Percentiles rank a stretch among this genome's conserved stretches.
These are phyloP conservation scores for Fusarium graminum DNA, from an alignment of 2,329 filamentous ascomycete genomes.

Conservation along the genomic window DNA sequence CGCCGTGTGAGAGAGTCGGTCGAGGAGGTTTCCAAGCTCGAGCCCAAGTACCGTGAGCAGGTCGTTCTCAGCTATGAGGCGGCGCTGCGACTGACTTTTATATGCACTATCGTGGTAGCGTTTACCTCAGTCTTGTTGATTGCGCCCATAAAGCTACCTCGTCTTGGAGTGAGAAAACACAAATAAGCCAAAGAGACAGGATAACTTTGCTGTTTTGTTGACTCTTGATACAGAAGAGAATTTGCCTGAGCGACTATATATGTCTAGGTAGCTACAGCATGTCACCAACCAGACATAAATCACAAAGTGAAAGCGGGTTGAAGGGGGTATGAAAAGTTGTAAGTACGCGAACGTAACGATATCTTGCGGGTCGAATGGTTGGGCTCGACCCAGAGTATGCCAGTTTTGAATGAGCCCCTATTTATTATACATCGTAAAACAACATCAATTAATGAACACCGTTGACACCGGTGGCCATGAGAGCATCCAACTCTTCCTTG, in stretches of 20 bases:
- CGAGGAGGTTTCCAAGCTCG: slow-evolving; percentile 63
- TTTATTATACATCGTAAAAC: slow-evolving; percentile 45
- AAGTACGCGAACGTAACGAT: slow-evolving; percentile 20
- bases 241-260: neutral
- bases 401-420: slow-evolving; percentile 35
- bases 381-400: slow-evolving; percentile 34
- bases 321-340: slow-evolving; percentile 10
- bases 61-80: slow-evolving; percentile 68
- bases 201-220: neutral
- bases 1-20: slow-evolving; percentile 66
- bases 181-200: slow-evolving; percentile 2
- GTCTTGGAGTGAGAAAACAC: slow-evolving; percentile 60
- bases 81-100: slow-evolving; percentile 63
- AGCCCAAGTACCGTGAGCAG: slow-evolving; percentile 63
- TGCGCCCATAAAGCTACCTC: slow-evolving; percentile 66
- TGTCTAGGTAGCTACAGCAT: neutral
- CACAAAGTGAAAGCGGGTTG: neutral
- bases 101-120: slow-evolving; percentile 61
- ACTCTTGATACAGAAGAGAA: neutral
- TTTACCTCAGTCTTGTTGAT: slow-evolving; percentile 63
- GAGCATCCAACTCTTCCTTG: slow-evolving; percentile 80
- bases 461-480: slow-evolving; percentile 58
- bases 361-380: slow-evolving; percentile 35
- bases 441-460: slow-evolving; percentile 55
- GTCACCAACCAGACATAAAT: neutral